These are phyloP conservation scores for Carex scoparia DNA, from an alignment of 176 grass and related monocot genomes.

Conservation along the genomic window DNA sequence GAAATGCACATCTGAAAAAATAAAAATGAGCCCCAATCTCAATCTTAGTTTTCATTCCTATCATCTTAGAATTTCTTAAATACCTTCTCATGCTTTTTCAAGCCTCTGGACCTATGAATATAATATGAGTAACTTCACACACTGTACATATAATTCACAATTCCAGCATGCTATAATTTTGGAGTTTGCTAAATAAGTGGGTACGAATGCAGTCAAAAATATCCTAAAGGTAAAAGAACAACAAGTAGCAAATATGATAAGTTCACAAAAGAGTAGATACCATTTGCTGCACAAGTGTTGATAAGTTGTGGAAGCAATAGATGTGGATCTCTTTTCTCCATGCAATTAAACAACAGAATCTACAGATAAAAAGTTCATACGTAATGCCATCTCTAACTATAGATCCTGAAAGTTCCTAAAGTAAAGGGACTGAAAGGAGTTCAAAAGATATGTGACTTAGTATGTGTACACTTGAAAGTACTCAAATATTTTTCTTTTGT, in stretches of 20 bases:
- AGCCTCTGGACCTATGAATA: background rate
- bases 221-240: background rate
- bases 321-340: slow-evolving; percentile 90
- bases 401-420: slow-evolving; percentile 3
- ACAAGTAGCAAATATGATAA: background rate
- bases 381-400: background rate
- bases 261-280: slow-evolving; percentile 25
- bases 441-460: background rate
- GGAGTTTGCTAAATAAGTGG: background rate
- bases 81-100: background rate
- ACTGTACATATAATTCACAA: background rate
- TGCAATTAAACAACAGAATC: slow-evolving; percentile 99
- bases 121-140: background rate
- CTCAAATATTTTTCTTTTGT: background rate
- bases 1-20: slow-evolving; percentile 61
- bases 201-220: background rate
- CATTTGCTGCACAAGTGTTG: slow-evolving; percentile 55
- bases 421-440: slow-evolving; percentile 1
- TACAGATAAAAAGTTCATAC: slow-evolving; percentile 25
- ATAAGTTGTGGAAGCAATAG: slow-evolving; percentile 68
- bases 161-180: background rate
- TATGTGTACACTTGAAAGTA: background rate
- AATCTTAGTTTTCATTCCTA: slow-evolving; percentile 7
- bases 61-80: background rate
- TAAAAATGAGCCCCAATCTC: slow-evolving; percentile 15